These are phyloP conservation scores for Verticillium longisporum DNA, from an alignment of 2,329 filamentous ascomycete species.

Conservation along the genomic window DNA sequence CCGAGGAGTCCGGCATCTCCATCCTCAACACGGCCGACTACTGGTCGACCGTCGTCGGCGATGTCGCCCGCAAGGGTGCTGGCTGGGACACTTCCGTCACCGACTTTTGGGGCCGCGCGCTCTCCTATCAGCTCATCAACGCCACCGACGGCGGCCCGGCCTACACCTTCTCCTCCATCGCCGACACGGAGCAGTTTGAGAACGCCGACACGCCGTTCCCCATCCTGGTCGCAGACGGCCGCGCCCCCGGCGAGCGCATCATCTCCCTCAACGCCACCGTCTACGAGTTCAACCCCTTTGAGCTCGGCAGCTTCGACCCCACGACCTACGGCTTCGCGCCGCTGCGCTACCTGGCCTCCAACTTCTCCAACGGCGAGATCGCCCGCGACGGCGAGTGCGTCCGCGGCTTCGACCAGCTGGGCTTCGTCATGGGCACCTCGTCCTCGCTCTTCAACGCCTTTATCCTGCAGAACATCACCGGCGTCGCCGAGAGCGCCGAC, in stretches of 20 bases:
- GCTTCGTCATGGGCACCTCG: conserved; percentile 77
- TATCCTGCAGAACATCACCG: conserved; percentile 50
- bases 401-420: conserved; percentile 69
- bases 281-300: conserved; percentile 60
- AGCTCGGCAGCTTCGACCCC: conserved; percentile 58
- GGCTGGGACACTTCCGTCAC: conserved; percentile 61
- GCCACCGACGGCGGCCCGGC: conserved; percentile 64
- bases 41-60: conserved; percentile 26
- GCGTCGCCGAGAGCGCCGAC: conserved; percentile 19
- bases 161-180: conserved; percentile 73
- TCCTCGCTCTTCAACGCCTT: conserved; percentile 77
- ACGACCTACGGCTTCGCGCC: conserved; percentile 54
- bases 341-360: conserved; percentile 53
- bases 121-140: conserved; percentile 77
- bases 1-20: conserved; percentile 24
- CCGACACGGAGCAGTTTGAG: conserved; percentile 30
- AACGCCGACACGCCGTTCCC: conserved; percentile 38
- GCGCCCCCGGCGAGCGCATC: conserved; percentile 34
- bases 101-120: conserved; percentile 76
- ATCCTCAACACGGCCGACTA: conserved; percentile 23
- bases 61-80: conserved; percentile 29
- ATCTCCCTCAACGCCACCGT: conserved; percentile 50
- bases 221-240: conserved; percentile 41
- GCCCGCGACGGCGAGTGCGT: conserved; percentile 37
- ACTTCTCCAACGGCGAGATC: conserved; percentile 43